Conservation (phyloP, 2,329 filamentous ascomycete species). For the Onygena corvina region DNA sequence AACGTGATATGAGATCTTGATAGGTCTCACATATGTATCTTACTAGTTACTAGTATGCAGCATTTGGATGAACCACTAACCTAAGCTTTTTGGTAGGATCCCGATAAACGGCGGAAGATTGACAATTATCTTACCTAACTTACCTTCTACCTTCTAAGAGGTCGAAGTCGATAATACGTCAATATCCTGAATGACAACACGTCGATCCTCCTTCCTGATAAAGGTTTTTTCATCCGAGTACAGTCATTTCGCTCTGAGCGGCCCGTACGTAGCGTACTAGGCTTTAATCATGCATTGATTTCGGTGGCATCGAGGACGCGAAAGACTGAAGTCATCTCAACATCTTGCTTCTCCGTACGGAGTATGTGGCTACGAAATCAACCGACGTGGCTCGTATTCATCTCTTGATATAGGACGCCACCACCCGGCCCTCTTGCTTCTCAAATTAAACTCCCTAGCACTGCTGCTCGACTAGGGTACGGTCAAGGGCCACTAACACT, state of each 20-base stretch:
- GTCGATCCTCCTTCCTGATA: constrained; percentile 2
- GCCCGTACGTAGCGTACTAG: too few relatives aligned
- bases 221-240: too few relatives aligned
- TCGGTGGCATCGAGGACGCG: too few relatives aligned
- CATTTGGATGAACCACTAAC: not conserved
- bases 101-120: not conserved
- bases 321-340: too few relatives aligned
- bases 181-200: not conserved
- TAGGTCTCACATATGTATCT: constrained; percentile 2
- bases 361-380: not conserved
- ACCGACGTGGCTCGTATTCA: not conserved
- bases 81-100: constrained; percentile 6
- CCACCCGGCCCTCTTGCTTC: not conserved
- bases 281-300: too few relatives aligned
- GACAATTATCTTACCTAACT: too few relatives aligned
- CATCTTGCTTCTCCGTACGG: too few relatives aligned
- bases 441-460: not conserved
- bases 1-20: not conserved
- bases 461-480: not conserved
- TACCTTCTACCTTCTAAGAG: not conserved
- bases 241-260: too few relatives aligned
- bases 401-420: not conserved
- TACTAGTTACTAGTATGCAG: constrained; percentile 4
- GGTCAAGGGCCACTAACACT: not conserved
- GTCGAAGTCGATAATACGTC: not conserved